Evolutionary conservation across 2,329 filamentous ascomycete genomes (phyloP), one percentile per base, ranked within the genome.

Genomic region (Rhinocladiella similis): DNA sequence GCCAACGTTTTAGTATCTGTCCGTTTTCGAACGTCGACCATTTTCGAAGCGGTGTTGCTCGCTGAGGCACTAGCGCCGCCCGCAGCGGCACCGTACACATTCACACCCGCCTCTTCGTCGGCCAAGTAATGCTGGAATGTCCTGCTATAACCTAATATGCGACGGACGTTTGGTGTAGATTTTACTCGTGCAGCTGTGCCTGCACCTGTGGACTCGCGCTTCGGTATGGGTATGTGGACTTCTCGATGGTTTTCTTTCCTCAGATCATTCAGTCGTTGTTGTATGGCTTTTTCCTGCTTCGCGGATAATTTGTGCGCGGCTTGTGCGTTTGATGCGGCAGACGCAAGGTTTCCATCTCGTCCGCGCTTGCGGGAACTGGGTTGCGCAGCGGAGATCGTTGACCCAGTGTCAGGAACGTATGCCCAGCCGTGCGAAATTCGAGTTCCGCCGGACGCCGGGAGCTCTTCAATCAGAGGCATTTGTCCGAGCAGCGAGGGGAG

Each of bases 261-360:
- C 35, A 99, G 80, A 39, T 89, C 87, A 59, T 90, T 87, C 46
- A 97, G 82, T 66, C 94, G 90, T 64, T 91, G 88, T 54, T 89
- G 80, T 50, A 92, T 83, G 63, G 91, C 92, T 42, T 87, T 86
- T 68, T 93, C 88, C 71, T 95, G 90, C 53, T 91, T 82, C n/a
- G 89, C 89, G 29, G 85, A 87, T 46, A 91, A 48, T 80, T 65
- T 95, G 89, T 63, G 84, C 82, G 9, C 79, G 73, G 62, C 75
- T 33, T 49, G 27, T 3, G 55, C 52, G 38, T n/a, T 41, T 3
- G 27, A 55, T n/a, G 51, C 16, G 25, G 55, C 82, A 25, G 77
- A 27, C 25, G 25, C 25, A 27, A 27, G 76, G 48, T 33, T 33
- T 9, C 74, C 77, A 3, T 95, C 96, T 60, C 88, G 82, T 46